These are phyloP conservation scores for Pleurotus djamor DNA, from an alignment of 768 basidiomycete genomes.

Conservation along the genomic window DNA sequence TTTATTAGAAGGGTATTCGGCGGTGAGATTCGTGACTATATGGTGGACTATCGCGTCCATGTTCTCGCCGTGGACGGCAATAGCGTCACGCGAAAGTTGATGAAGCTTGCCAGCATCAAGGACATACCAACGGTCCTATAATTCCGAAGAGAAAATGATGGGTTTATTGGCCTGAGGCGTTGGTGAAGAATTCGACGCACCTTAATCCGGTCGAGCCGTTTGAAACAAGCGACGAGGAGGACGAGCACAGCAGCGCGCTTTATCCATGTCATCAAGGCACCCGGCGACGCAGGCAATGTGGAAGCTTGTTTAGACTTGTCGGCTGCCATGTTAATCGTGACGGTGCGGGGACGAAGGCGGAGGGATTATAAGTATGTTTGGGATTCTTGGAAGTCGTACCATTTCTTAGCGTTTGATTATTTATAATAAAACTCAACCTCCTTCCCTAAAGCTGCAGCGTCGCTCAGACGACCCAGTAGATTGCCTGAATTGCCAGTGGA, in stretches of 20 bases:
- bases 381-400: too few species aligned
- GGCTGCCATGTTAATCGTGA: background rate
- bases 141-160: background rate
- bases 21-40: constrained; percentile 78
- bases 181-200: constrained; percentile 24
- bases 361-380: too few species aligned
- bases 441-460: too few species aligned
- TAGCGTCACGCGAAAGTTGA: constrained; percentile 69
- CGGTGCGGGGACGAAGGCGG: too few species aligned
- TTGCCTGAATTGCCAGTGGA: too few species aligned
- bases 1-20: constrained; percentile 58
- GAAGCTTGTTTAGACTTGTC: background rate
- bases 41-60: constrained; percentile 74
- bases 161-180: background rate
- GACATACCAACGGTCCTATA: constrained; percentile 83
- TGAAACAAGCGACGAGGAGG: constrained; percentile 35
- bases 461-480: too few species aligned
- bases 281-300: background rate
- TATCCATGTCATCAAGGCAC: constrained; percentile 29
- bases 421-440: too few species aligned
- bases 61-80: constrained; percentile 63
- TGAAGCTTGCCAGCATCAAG: constrained; percentile 75
- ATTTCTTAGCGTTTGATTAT: too few species aligned
- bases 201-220: constrained; percentile 64
- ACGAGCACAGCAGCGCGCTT: constrained; percentile 28